Evolutionary conservation across 169 alveolate species (phyloP), one percentile per base, ranked within the genome.

Genomic region (Cryptosporidium sp.): DNA sequence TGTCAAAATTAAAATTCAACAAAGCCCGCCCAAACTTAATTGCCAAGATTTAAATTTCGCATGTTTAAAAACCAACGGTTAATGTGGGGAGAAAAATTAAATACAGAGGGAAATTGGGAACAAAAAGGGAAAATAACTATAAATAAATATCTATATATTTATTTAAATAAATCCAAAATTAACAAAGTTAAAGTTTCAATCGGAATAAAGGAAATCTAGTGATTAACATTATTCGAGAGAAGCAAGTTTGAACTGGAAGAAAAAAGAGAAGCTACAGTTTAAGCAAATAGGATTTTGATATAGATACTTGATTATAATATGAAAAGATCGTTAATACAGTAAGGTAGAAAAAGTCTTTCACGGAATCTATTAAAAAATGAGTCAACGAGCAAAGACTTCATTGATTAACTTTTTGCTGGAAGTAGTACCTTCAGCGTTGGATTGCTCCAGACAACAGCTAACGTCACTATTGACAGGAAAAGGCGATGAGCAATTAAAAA

Each of bases 371-470:
- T 35, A 2, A 70, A 48, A 26, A 75, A 93, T 58, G 80, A 91
- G 92, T 92, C 95, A 92, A 70, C 71, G 93, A 48, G 93, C 91
- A 67, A 94, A 94, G 85, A 92, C 95, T 23, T 91, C 93, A 59
- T 85, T 94, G 50, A 93, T 93, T 61, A 93, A 94, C 50, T 94
- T 92, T 61, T 91, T 94, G 61, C 85, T 94, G 80, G 96, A 93
- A 87, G 93, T 94, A 43, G 93, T 94, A 37, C 96, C 96, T 18
- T 91, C 96, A 16, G 93, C 92, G 39, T 91, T 94, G 68, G 95
- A 92, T 52, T 94, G 96, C 84, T 91, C 95, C 55, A 73, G 96
- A 70, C 94, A 92, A 91, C 92, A 92, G 74, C 84, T 94, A 55
- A 94, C 92, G 85, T 71, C 93, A 59, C 86, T 94, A 52, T 91